phyloP scores from a whole-genome alignment of 2,329 filamentous ascomycete genomes.

The Microascus cirrosus region DNA sequence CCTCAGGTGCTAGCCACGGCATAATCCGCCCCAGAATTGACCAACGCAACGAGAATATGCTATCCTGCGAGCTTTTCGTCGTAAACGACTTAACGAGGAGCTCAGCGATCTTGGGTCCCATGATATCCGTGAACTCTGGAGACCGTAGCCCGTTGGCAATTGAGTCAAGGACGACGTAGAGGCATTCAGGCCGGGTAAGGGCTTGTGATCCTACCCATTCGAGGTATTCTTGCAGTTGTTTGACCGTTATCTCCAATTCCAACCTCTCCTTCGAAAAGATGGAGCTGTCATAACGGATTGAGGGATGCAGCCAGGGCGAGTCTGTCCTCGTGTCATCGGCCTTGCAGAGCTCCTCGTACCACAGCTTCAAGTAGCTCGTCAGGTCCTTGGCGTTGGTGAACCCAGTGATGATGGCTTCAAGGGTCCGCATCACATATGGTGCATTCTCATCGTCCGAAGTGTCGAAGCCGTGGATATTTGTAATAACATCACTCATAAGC shows the following conservation, averaged over 20 bases:
- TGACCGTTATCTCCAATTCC: constrained; percentile 29
- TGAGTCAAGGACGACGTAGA: constrained; percentile 29
- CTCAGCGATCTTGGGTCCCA: constrained; percentile 25
- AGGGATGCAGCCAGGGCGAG: constrained; percentile 19
- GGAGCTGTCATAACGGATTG: constrained; percentile 5
- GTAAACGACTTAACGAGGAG: constrained; percentile 15
- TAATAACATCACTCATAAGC: constrained; percentile 28
- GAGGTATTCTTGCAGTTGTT: constrained; percentile 31
- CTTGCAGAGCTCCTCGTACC: constrained; percentile 30
- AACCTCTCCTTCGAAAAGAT: constrained; percentile 12
- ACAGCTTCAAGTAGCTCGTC: constrained; percentile 32
- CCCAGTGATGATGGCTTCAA: constrained; percentile 29
- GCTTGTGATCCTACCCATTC: constrained; percentile 27
- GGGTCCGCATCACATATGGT: constrained; percentile 13
- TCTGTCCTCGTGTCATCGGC: constrained; percentile 11
- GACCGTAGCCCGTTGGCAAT: constrained; percentile 28
- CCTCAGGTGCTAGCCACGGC: constrained; percentile 19
- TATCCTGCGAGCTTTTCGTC: constrained; percentile 15
- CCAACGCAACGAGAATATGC: constrained; percentile 26
- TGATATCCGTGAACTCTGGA: constrained; percentile 29
- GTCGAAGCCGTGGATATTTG: constrained; percentile 15
- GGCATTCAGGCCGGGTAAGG: constrained; percentile 16
- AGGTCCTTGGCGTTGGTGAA: constrained; percentile 32
- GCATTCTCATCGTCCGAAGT: constrained; percentile 6
- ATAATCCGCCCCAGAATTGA: constrained; percentile 23